Base-by-base conservation (phyloP, 2,329 filamentous ascomycete species). In the Exophiala lecanii-corni region DNA sequence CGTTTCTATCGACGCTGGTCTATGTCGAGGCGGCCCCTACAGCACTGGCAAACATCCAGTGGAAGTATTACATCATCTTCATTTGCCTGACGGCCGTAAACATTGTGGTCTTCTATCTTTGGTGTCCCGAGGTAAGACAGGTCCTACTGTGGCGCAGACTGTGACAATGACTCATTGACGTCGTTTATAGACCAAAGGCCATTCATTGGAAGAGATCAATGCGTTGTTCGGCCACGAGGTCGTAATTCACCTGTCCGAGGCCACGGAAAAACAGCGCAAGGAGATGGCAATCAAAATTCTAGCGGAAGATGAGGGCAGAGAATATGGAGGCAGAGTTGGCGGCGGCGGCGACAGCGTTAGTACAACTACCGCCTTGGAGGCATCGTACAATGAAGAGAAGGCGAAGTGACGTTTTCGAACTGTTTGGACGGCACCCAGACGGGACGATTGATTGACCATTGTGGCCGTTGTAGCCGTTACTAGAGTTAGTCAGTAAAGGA, bases 31-130 rank as follows among this genome's bases (percentile, higher is more conserved):
- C 41, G 17, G 42, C 50, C 3, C 41, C 50, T 12, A 61, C 57
- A 2, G 61, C 59, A 2, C 59, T 63, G 44, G 56, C 56, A 5
- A 59, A 59, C 21, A 62, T 62, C 35, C 54, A 57, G 9, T 62
- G 59, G 59, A 57, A 50, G 9, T 64, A 59, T 43, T 63, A 60
- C 37, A 47, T 64, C 17, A 50, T 60, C 4, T 58, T 47, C 52
- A 39, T 44, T 17, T 75, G 74, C 44, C 59, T 75, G 13, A 66
- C 70, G 0, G 73, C 46, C 31, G 41, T 47, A 33, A 50, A 50
- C 34, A 36, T 47, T 13, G 12, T 47, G 31, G 33, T 50, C 9
- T 43, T 50, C 36, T 50, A 50, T 45, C 47, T 50, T 23, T 50
- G 47, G 47, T 50, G 47, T 75, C 50, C 72, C 73, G 45, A 70